Evolutionary conservation across 169 alveolate species (phyloP).

Genomic region (Ichthyophthirius multifiliis): DNA sequence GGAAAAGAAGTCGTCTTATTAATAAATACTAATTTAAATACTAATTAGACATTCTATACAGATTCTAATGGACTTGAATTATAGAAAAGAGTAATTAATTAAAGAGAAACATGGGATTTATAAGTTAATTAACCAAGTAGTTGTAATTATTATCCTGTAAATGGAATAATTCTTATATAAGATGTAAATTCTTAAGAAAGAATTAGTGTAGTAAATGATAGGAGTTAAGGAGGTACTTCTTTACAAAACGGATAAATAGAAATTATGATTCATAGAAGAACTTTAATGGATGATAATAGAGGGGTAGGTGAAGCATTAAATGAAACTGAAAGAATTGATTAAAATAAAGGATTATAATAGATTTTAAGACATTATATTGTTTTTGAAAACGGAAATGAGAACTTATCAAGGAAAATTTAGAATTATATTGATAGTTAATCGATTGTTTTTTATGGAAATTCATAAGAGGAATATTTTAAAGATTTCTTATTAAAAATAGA

Average conservation of each 20-base stretch:
- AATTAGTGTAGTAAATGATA: conserved; percentile 46
- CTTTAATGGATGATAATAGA: conserved; percentile 50
- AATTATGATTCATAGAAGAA: conserved; percentile 65
- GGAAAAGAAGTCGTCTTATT: conserved; percentile 58
- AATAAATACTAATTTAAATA: conserved; percentile 15
- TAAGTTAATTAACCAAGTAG: conserved; percentile 21
- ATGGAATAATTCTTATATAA: conserved; percentile 30
- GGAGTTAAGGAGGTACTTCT: conserved; percentile 70
- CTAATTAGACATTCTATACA: conserved; percentile 54
- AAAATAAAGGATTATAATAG: background rate
- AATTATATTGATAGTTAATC: background rate
- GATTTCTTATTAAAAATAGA: background rate
- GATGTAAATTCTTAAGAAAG: conserved; percentile 18
- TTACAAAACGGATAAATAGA: conserved; percentile 56
- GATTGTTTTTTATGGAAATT: background rate
- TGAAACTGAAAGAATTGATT: conserved; percentile 23
- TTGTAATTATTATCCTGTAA: conserved; percentile 68
- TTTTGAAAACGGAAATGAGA: background rate
- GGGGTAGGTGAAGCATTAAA: conserved; percentile 65
- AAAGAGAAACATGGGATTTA: conserved; percentile 48
- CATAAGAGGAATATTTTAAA: background rate
- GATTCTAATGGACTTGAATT: conserved; percentile 69
- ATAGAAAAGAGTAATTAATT: conserved; percentile 50
- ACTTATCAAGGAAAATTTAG: background rate
- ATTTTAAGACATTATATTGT: conserved; percentile 9